Evolutionary conservation across 2,329 filamentous ascomycete genomes (phyloP), one percentile per base, ranked within the genome.

Genomic region (Colletotrichum chrysophilum): DNA sequence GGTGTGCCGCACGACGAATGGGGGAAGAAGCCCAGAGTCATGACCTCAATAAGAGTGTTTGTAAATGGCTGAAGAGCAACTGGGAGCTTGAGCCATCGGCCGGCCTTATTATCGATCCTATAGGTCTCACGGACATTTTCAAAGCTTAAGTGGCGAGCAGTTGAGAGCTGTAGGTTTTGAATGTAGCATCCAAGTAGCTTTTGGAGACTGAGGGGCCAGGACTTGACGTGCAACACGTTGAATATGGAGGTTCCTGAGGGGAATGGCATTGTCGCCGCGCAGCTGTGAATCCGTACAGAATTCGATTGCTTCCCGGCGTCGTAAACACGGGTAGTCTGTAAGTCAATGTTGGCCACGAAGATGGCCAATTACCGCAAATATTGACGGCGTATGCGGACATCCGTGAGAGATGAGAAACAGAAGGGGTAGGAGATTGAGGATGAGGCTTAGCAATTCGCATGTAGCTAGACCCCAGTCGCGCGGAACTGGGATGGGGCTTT

Each of bases 61-160:
- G 73, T 48, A 32, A 68, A 32, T 56, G 71, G 55, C 12, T 56
- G 52, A 61, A 48, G 52, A 48, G n/a, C 43, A 48, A n/a, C 43
- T 48, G 43, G 43, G 32, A 73, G 69, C 64, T 68, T 34, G 58
- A 64, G 43, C 64, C 73, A 73, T 65, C 38, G 30, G 43, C 64
- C 21, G 73, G 36, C 64, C 38, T 43, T 75, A 34, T 21, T 64
- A 26, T 67, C 32, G 38, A 67, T 55, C 61, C 34, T 62, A 61
- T 55, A 60, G 67, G 36, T 72, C 55, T 68, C 70, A 75, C 70
- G 43, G 70, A 73, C 56, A 38, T 67, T 60, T 14, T 56, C 7
- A 73, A 73, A 73, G 69, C 64, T 73, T 36, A 73, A 75, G 69
- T 75, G 69, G 73, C 68, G 56, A 75, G 73, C 28, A 43, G 12